Conservation (phyloP, 2,329 filamentous ascomycete species). For the Aspergillus piperis region DNA sequence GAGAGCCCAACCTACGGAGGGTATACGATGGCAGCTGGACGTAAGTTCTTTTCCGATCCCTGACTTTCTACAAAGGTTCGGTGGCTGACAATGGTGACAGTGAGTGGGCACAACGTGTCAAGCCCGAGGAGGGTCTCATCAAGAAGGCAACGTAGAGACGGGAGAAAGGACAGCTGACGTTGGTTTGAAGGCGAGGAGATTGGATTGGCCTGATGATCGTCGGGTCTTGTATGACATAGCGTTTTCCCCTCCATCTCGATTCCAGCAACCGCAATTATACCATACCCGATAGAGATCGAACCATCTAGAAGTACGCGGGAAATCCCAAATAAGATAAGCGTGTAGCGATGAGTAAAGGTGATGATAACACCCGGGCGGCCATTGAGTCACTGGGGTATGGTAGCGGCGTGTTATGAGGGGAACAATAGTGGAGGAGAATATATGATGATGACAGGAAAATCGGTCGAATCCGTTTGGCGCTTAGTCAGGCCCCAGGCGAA, state of each 20-base stretch:
- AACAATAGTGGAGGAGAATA: not conserved
- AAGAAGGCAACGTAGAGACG: constrained; percentile 34
- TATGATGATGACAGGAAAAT: not conserved
- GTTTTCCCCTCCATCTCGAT: constrained; percentile 11
- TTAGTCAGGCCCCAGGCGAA: constrained; percentile 20
- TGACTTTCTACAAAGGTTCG: not conserved
- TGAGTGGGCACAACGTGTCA: constrained; percentile 55
- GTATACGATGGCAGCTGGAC: constrained; percentile 99
- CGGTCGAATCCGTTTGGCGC: constrained; percentile 4
- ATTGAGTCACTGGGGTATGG: not conserved
- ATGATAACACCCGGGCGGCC: not conserved
- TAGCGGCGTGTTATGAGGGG: not conserved
- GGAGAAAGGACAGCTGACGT: not conserved
- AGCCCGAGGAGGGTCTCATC: constrained; percentile 49
- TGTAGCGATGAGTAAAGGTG: not conserved
- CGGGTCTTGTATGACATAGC: constrained; percentile 15
- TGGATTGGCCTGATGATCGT: constrained; percentile 4
- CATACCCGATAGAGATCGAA: constrained; percentile 2
- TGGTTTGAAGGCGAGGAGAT: not conserved
- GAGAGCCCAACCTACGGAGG: constrained; percentile 64
- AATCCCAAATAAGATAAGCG: not conserved
- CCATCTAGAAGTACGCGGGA: not conserved
- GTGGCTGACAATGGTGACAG: constrained; percentile 28
- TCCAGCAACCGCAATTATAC: constrained; percentile 3
- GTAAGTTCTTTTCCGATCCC: constrained; percentile 58